phyloP scores from a whole-genome alignment of 305 asterid genomes.

The Solanum aculeatissimum region DNA sequence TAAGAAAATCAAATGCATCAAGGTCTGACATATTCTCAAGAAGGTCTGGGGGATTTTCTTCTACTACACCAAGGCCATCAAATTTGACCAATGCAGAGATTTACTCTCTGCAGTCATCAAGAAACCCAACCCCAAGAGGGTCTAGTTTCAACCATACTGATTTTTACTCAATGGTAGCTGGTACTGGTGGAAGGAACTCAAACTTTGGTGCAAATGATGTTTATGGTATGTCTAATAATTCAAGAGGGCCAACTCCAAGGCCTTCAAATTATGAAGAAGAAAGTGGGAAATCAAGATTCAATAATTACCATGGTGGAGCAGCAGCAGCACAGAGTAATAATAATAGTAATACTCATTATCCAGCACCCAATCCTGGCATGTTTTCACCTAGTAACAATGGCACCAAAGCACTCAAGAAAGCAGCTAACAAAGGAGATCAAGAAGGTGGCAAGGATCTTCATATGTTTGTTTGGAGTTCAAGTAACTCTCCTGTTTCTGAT shows the following conservation, averaged over 20 bases:
- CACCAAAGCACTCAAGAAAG: conserved; percentile 34
- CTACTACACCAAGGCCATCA: conserved; percentile 72
- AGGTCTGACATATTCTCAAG: conserved; percentile 77
- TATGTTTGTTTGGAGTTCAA: conserved; percentile 96
- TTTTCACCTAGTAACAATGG: conserved; percentile 53
- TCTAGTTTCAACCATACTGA: conserved; percentile 88
- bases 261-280: conserved; percentile 83
- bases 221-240: conserved; percentile 34
- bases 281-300: conserved; percentile 37
- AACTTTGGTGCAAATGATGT: conserved; percentile 73
- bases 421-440: conserved; percentile 20
- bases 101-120: conserved; percentile 80
- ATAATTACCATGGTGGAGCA: conserved; percentile 13
- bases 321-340: conserved; percentile 4
- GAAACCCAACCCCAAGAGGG: conserved; percentile 90
- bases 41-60: conserved; percentile 57
- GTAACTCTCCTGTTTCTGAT: conserved; percentile 90
- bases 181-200: conserved; percentile 47
- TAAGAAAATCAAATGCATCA: conserved; percentile 75
- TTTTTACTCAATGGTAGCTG: conserved; percentile 70
- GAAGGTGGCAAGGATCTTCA: conserved; percentile 72
- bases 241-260: conserved; percentile 76
- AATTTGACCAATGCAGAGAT: conserved; percentile 90
- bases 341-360: conserved; percentile 20
- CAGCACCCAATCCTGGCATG: conserved; percentile 89